Conservation (phyloP, 495 filamentous ascomycete species). For the Penicillium lagena region DNA sequence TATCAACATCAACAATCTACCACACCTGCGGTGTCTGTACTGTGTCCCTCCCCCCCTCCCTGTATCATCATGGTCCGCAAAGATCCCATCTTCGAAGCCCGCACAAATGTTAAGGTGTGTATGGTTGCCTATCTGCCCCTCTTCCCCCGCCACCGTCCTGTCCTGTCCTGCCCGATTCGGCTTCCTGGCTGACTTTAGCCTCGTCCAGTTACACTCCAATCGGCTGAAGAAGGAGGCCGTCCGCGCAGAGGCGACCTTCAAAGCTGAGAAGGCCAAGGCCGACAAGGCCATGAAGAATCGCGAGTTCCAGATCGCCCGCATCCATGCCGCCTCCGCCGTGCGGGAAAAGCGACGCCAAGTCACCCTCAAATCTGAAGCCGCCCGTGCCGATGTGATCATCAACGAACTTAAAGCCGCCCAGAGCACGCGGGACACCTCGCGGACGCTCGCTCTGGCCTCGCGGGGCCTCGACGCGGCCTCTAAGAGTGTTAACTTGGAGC, state of each 20-base stretch:
- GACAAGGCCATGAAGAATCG: constrained; percentile 44
- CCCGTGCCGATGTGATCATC: constrained; percentile 43
- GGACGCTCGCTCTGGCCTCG: constrained; percentile 36
- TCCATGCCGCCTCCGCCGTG: constrained; percentile 42
- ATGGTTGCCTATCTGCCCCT: neutral
- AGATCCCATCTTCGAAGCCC: constrained; percentile 45
- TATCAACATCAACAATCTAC: neutral
- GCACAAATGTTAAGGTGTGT: constrained; percentile 44
- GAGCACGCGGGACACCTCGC: constrained; percentile 40
- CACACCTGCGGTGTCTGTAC: no score
- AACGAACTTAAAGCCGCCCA: constrained; percentile 45
- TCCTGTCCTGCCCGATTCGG: neutral
- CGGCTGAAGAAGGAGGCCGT: constrained; percentile 41
- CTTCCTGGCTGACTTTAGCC: neutral
- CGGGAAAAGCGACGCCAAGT: constrained; percentile 43
- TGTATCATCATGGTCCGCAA: constrained; percentile 37
- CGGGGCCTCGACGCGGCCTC: constrained; percentile 39
- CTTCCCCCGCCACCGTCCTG: neutral
- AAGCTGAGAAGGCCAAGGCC: constrained; percentile 43
- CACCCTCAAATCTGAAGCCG: constrained; percentile 38
- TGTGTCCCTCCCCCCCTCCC: neutral
- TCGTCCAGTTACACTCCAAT: constrained; percentile 39
- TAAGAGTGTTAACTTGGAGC: constrained; percentile 39
- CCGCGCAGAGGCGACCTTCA: constrained; percentile 40
- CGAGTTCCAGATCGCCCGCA: constrained; percentile 45